A percentile compares a stretch with the other conserved stretches of the same genome.
Evolutionary conservation across 192 early-diverging fungal species (phyloP).

Genomic region (Dispira simplex): DNA sequence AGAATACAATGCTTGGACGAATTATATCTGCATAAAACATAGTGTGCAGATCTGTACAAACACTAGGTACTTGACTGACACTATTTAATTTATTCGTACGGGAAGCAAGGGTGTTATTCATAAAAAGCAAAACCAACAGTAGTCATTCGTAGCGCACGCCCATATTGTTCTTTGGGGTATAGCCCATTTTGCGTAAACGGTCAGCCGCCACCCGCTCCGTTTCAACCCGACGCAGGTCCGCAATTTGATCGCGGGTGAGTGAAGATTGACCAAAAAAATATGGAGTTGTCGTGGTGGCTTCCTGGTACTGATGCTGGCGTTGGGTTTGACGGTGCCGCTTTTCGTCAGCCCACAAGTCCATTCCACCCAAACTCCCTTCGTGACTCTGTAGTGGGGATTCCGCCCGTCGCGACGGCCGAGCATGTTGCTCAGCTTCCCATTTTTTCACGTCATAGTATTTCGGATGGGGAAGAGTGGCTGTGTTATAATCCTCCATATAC

Average conservation of each 20-base stretch:
- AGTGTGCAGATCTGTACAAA: too few species aligned
- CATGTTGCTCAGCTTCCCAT: constrained; percentile 31
- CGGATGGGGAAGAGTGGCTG: constrained; percentile 42
- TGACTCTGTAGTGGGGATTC: not conserved
- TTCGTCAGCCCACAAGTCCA: constrained; percentile 35
- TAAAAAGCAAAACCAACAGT: too few species aligned
- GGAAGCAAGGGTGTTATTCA: too few species aligned
- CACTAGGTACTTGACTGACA: too few species aligned
- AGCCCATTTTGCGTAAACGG: constrained; percentile 30
- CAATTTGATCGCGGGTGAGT: constrained; percentile 18
- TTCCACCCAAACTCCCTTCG: not conserved
- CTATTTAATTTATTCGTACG: too few species aligned
- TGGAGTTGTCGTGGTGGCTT: constrained; percentile 11
- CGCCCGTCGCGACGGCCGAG: constrained; percentile 13
- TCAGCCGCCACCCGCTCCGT: constrained; percentile 33
- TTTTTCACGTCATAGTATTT: constrained; percentile 36
- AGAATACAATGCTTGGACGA: too few species aligned
- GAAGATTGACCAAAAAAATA: not conserved
- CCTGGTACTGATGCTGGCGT: constrained; percentile 12
- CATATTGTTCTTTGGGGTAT: constrained; percentile 24
- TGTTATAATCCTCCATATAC: constrained; percentile 48
- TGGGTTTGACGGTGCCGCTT: constrained; percentile 25
- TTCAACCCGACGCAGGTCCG: constrained; percentile 24
- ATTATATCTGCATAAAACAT: too few species aligned
- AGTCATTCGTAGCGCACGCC: not conserved